phyloP scores from a whole-genome alignment of 306 rosid genomes.

The Rosa rugosa region DNA sequence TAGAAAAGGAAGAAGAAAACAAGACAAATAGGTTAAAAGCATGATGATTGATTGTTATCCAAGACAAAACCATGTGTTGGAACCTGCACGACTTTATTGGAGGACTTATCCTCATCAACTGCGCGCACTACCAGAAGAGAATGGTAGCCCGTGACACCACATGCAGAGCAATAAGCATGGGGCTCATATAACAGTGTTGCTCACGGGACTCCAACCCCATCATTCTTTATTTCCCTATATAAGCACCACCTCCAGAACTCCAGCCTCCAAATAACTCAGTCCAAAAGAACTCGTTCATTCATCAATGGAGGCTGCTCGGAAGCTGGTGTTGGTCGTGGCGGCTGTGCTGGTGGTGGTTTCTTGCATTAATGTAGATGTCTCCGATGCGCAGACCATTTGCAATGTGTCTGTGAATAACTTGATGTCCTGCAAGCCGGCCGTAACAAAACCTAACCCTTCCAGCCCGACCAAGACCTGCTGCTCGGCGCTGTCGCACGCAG shows the following conservation, averaged over 20 bases:
- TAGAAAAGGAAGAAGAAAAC: not conserved
- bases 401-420: conserved; percentile 36
- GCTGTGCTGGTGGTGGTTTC: conserved; percentile 16
- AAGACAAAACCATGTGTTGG: not conserved
- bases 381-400: conserved; percentile 44
- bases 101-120: not conserved
- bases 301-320: conserved; percentile 7
- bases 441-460: conserved; percentile 48
- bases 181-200: not conserved
- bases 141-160: not conserved
- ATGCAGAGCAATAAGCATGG: not conserved
- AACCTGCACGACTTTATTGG: too few species aligned
- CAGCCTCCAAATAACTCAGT: not conserved
- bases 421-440: conserved; percentile 49
- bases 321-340: not conserved
- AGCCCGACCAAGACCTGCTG: conserved; percentile 42
- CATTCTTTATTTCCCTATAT: not conserved
- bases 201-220: not conserved
- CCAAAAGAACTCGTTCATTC: not conserved
- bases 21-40: not conserved
- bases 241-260: not conserved
- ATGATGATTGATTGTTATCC: not conserved
- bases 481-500: conserved; percentile 35
- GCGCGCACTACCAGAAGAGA: not conserved
- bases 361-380: conserved; percentile 15